Conservation (phyloP, 805 yeast species). For the Metschnikowia noctiluminum region DNA sequence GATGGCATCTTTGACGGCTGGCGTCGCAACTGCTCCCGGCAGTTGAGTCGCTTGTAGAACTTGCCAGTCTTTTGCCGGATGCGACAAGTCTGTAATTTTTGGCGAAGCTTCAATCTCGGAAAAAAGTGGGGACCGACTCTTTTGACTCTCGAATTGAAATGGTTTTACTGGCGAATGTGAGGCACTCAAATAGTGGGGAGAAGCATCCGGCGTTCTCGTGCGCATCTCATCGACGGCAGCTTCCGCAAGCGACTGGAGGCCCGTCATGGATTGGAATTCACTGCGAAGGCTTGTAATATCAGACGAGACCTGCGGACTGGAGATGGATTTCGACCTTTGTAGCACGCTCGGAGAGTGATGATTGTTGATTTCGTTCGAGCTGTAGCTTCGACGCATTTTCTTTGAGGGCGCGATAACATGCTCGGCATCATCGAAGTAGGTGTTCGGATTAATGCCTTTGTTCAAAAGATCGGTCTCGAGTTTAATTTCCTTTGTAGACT, state of each 20-base stretch:
- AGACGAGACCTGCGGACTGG: slow-evolving; percentile 7
- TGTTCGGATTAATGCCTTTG: slow-evolving; percentile 48
- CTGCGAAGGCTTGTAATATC: slow-evolving; percentile 13
- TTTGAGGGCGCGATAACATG: background rate
- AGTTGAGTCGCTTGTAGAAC: background rate
- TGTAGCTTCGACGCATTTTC: slow-evolving; percentile 14
- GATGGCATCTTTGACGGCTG: slow-evolving; percentile 9
- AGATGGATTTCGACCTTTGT: slow-evolving; percentile 22
- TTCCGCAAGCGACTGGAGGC: slow-evolving; percentile 33
- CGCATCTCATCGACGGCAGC: slow-evolving; percentile 31
- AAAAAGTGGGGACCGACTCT: background rate
- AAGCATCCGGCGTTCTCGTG: slow-evolving; percentile 9
- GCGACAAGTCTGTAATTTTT: background rate
- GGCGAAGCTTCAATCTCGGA: background rate
- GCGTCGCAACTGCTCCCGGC: slow-evolving; percentile 1
- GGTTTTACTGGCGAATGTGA: background rate
- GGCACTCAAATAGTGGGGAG: background rate
- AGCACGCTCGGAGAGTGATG: slow-evolving; percentile 1
- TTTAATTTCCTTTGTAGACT: slow-evolving; percentile 48
- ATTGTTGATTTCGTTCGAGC: slow-evolving; percentile 7
- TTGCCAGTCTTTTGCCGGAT: slow-evolving; percentile 9
- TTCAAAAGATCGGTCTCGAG: slow-evolving; percentile 47
- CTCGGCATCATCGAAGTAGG: slow-evolving; percentile 15
- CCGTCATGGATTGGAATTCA: slow-evolving; percentile 14
- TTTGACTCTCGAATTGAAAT: background rate